Evolutionary conservation across 768 basidiomycete genomes (phyloP), one percentile per base, ranked within the genome.

Genomic region (Cystobasidium tubakii): DNA sequence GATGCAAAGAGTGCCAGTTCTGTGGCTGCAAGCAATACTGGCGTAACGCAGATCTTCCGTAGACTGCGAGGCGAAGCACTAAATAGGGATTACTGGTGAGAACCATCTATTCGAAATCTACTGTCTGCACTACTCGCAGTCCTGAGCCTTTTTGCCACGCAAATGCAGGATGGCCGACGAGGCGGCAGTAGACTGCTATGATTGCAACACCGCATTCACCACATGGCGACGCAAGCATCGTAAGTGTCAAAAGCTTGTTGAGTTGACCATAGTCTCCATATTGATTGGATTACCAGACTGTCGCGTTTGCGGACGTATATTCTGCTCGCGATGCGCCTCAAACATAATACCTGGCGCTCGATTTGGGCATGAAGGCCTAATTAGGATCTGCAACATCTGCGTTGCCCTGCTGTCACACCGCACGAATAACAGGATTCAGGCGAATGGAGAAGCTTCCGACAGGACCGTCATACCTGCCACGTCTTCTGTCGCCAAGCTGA

Each of bases 11-110:
- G 63, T 27, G 54, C 73, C 3, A 29, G 44, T 31, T 74, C 75
- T 6, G 36, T 73, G 1, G 54, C 31, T 17, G 31, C 50, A 4
- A 33, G 44, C 60, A 73, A 69, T 25, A n/a, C 66, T 4, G 73
- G 63, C 19, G 73, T 69, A 19, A 42, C 72, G 12, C 39, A 75
- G 50, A 75, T 76, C 25, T 69, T 73, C 54, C 27, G 73, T 15
- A 39, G 65, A n/a, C 63, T 73, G 21, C 23, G 75, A 46, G 66
- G 73, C 23, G 75, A 79, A 73, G 91, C 90, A n/a, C 80, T 95
- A 23, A 91, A 91, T 27, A 87, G 88, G 76, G 91, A 96, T 79
- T 97, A 97, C 80, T 99, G 96, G 96, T 67, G 97, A 98, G 93
- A 91, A 92, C 75, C 94, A n/a, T n/a, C n/a, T n/a, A n/a, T n/a